Evolutionary conservation across 2,329 filamentous ascomycete genomes (phyloP).

Genomic region (Neonectria sp.): DNA sequence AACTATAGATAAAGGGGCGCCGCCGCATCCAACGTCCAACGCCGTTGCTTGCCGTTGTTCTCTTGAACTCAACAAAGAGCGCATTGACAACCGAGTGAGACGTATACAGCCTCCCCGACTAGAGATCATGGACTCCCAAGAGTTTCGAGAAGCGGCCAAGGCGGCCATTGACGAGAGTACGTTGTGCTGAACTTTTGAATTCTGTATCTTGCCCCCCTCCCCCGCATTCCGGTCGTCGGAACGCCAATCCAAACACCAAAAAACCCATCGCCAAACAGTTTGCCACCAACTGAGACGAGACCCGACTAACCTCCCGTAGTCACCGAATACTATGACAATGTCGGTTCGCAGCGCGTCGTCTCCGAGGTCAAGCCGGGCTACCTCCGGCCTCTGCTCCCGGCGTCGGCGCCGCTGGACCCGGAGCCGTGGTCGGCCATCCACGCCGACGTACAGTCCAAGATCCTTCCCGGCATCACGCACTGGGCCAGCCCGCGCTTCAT

Average conservation of each 20-base stretch:
- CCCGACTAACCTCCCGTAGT: slow-evolving; percentile 66
- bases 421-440: slow-evolving; percentile 87
- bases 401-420: slow-evolving; percentile 73
- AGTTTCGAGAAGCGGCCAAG: slow-evolving; percentile 84
- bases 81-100: neutral
- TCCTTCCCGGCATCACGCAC: slow-evolving; percentile 93
- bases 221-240: slow-evolving; percentile 15
- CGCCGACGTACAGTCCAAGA: slow-evolving; percentile 86
- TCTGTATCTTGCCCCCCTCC: slow-evolving; percentile 13
- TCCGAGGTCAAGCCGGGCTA: slow-evolving; percentile 89
- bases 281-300: neutral
- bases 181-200: slow-evolving; percentile 48
- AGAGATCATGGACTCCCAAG: slow-evolving; percentile 78
- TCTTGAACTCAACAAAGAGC: slow-evolving; percentile 4
- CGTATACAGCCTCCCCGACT: neutral
- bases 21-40: slow-evolving; percentile 2
- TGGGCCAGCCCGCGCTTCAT: slow-evolving; percentile 97
- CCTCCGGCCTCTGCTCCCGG: slow-evolving; percentile 83
- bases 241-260: slow-evolving; percentile 16
- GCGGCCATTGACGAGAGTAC: slow-evolving; percentile 87
- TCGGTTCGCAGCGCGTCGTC: slow-evolving; percentile 79
- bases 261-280: slow-evolving; percentile 9
- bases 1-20: slow-evolving; percentile 5
- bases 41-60: neutral
- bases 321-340: slow-evolving; percentile 84